phyloP scores from a whole-genome alignment of 2,329 filamentous ascomycete species.

The Diaporthe nobilis region DNA sequence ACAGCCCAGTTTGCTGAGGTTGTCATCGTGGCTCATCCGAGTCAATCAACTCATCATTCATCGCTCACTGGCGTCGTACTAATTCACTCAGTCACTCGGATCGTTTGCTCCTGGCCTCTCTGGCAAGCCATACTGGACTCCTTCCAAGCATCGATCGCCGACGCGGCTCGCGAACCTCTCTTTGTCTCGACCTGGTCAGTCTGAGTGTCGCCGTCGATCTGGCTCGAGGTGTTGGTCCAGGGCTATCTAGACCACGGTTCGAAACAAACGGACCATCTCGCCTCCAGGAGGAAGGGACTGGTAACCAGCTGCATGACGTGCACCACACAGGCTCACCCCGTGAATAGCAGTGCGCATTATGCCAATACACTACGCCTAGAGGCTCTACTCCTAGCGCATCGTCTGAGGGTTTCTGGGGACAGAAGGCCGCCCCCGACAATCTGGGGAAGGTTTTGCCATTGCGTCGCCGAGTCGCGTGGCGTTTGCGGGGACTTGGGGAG shows the following conservation, averaged over 20 bases:
- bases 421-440: background rate
- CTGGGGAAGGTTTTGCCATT: constrained; percentile 27
- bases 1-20: background rate
- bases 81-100: background rate
- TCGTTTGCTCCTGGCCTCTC: background rate
- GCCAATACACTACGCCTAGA: constrained; percentile 13
- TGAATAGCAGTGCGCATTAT: background rate
- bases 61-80: background rate
- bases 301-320: background rate
- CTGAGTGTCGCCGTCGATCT: constrained; percentile 8
- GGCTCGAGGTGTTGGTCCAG: background rate
- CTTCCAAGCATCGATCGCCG: constrained; percentile 21
- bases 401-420: background rate
- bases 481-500: constrained; percentile 19
- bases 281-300: background rate
- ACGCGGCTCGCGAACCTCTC: background rate
- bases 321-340: background rate
- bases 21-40: background rate
- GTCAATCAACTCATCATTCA: constrained; percentile 7
- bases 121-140: background rate
- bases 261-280: constrained; percentile 8
- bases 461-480: constrained; percentile 32
- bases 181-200: background rate
- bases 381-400: constrained; percentile 22
- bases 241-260: background rate